A percentile compares a stretch with the other conserved stretches of the same genome.
phyloP scores from a whole-genome alignment of 305 asterid species.

The Fraxinus nigra region DNA sequence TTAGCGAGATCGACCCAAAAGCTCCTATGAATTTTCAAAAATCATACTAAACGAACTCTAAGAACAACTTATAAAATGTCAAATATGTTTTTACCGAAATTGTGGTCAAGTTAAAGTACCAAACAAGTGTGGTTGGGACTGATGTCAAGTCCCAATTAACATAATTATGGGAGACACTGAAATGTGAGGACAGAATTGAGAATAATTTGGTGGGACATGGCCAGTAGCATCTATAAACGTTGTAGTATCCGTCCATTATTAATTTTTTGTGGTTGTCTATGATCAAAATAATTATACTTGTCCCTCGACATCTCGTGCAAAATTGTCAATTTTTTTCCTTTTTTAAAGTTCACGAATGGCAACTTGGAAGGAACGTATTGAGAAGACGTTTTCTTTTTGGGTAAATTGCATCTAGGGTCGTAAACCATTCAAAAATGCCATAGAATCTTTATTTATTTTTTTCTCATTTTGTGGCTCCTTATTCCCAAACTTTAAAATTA shows the following conservation, averaged over 20 bases:
- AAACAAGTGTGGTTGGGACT: neutral
- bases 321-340: neutral
- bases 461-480: neutral
- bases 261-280: neutral
- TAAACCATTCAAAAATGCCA: neutral
- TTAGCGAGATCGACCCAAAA: neutral
- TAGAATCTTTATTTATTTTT: neutral
- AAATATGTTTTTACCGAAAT: no score
- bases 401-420: neutral
- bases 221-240: conserved; percentile 24
- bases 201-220: neutral
- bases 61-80: neutral
- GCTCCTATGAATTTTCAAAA: no score
- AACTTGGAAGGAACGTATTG: neutral
- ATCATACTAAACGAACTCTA: neutral
- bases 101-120: neutral
- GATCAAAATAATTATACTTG: neutral
- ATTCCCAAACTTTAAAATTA: neutral
- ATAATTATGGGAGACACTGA: neutral
- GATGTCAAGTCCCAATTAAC: neutral
- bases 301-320: neutral
- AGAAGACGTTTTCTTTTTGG: neutral
- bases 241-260: conserved; percentile 23
- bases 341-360: neutral
- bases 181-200: neutral